phyloP scores from a whole-genome alignment of 2,329 filamentous ascomycete genomes.

The Penicillium oxalicum region DNA sequence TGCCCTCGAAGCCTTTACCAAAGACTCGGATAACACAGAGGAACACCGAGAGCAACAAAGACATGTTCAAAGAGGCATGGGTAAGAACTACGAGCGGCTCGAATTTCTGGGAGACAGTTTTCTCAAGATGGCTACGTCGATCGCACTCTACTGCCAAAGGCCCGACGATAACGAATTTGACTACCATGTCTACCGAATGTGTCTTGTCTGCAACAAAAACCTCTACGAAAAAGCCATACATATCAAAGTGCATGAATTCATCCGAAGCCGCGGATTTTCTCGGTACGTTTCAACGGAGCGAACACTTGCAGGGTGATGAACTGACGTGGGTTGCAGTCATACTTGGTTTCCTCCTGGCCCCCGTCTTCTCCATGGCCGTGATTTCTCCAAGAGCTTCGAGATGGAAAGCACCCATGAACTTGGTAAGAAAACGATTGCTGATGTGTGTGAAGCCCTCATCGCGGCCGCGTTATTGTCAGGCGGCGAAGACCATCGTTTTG shows the following conservation, averaged over 20 bases:
- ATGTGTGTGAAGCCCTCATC: conserved; percentile 91
- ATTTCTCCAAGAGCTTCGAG: conserved; percentile 44
- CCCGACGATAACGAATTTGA: conserved; percentile 76
- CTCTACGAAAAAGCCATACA: conserved; percentile 70
- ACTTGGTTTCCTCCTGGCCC: conserved; percentile 85
- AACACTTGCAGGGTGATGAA: not conserved
- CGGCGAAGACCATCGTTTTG: conserved; percentile 47
- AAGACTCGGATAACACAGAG: conserved; percentile 79
- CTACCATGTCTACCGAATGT: conserved; percentile 86
- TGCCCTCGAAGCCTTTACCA: conserved; percentile 85
- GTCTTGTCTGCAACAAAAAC: conserved; percentile 85
- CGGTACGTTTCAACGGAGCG: conserved; percentile 42
- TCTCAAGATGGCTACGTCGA: conserved; percentile 90
- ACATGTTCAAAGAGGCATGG: conserved; percentile 79
- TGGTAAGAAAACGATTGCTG: conserved; percentile 83
- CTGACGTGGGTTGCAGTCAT: conserved; percentile 43
- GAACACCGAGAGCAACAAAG: conserved; percentile 63
- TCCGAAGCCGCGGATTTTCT: conserved; percentile 77
- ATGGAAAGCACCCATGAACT: conserved; percentile 55
- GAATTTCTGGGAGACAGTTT: conserved; percentile 93
- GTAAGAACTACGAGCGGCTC: conserved; percentile 86
- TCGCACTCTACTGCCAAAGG: conserved; percentile 71
- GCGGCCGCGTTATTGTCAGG: conserved; percentile 67
- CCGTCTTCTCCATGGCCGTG: conserved; percentile 66
- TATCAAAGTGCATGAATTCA: conserved; percentile 62